Base-by-base conservation (phyloP, 768 basidiomycete genomes). In the Boletellus ananas region DNA sequence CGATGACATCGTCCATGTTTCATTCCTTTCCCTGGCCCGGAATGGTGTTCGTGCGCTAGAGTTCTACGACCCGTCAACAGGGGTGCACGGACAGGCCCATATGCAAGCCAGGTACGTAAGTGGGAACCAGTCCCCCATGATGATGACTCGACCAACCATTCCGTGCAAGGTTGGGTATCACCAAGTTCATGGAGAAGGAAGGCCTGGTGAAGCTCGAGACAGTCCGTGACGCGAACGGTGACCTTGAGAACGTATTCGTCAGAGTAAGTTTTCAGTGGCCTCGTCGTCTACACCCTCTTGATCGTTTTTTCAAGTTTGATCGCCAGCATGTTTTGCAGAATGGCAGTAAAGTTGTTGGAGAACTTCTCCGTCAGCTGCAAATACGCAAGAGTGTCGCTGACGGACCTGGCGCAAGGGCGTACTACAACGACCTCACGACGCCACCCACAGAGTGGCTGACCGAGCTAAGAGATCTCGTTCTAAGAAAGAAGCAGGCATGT, bases 41-140 rank as follows among this genome's bases (percentile, higher is more conserved):
- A 84, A 81, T 35, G 92, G 87, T 53, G 66, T 93, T 33, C 77
- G 85, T 33, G 90, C 82, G 5, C 74, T 94, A 34, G 89, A 93
- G 65, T 91, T 75, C 63, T 94, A 87, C 58, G 88, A 94, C 59
- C 90, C 90, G 21, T 72, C 70, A 23, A 87, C 83, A 13, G 72
- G 83, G 68, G 91, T 90, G 66, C 91, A 93, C 59, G 88, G 90
- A 16, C 89, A 93, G 62, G 90, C 89, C 14, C 89, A 91, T 61
- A 93, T 91, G 90, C 87, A 92, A 68, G 90, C 89, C 39, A 81
- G 89, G 87, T 88, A 65, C 41, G 79, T 54, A 23, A 25, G 25
- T 17, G 18, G 34, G 13, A 36, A 42, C 44, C 6, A 20, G 7
- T 11, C 13, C 18, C 8, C 0, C 9, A 1, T 13, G 0, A 1